Conservation (phyloP, 2,329 filamentous ascomycete species). For the Talaromyces sp. region DNA sequence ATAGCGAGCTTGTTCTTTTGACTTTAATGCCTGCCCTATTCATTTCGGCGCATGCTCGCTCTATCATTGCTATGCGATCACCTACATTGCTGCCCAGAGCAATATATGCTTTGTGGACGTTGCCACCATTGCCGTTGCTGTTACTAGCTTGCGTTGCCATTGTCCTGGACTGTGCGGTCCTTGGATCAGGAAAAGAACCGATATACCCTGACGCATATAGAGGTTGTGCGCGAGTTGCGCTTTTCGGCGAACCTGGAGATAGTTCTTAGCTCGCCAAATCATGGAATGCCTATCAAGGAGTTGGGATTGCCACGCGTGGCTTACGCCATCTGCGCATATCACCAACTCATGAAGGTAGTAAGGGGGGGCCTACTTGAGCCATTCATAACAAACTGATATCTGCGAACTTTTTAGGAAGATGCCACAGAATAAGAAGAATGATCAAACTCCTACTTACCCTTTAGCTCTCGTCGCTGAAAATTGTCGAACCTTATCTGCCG, state of each 20-base stretch:
- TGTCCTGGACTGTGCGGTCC: neutral
- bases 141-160: constrained; percentile 13
- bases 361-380: constrained; percentile 2
- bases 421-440: neutral
- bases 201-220: neutral
- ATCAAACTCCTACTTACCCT: neutral
- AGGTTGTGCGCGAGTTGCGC: neutral
- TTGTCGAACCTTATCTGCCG: neutral
- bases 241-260: neutral
- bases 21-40: constrained; percentile 69
- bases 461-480: neutral
- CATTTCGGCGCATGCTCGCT: constrained; percentile 77
- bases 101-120: constrained; percentile 62
- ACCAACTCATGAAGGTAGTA: neutral
- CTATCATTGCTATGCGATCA: constrained; percentile 79
- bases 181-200: neutral
- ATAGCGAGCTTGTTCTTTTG: constrained; percentile 77
- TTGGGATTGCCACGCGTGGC: constrained; percentile 2
- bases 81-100: constrained; percentile 92
- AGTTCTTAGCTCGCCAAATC: neutral
- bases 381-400: neutral
- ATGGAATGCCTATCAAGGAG: neutral
- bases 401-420: neutral
- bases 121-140: constrained; percentile 15
- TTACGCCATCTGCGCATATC: neutral